Base-by-base conservation (phyloP, 2,329 filamentous ascomycete genomes). In the Microdochium bolleyi region DNA sequence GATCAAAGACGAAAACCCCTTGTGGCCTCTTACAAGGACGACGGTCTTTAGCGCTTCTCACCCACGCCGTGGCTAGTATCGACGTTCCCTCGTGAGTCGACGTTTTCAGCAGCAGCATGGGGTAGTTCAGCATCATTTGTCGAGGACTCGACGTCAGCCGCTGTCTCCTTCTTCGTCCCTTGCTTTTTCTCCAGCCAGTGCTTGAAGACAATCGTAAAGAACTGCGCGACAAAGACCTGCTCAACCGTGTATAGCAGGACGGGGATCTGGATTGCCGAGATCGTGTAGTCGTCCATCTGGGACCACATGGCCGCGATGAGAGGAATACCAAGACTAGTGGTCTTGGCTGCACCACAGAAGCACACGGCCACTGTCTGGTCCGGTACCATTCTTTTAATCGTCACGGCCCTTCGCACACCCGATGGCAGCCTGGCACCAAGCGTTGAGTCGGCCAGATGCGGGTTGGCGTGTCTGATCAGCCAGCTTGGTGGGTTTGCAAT, bases 341-440 rank as follows among this genome's bases (percentile, higher is more conserved):
- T 88, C 67, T 90, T 90, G 14, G 85, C 85, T 0, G 86, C 84
- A 24, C 82, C 84, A 60, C 85, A 88, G 66, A 89, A 89, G 59
- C 85, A 88, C 14, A 88, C 80, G 0, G 87, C 84, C 50, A 89
- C 79, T 0, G 85, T 79, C 59, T 88, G 82, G 54, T 79, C 76
- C 37, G 77, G 77, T 0, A 76, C 69, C 63, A 87, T 73, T 60
- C 76, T 80, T 34, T 74, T 66, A 2, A 77, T 64, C 1, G 75
- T 76, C 1, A 81, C n/a, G 9, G 59, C 61, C 46, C 64, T 65
- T 53, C 64, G 61, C 48, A 69, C 5, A n/a, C 56, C 44, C 0
- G 34, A 25, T 1, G 69, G 70, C 10, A 70, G 57, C 49, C 53
- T 58, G 1, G 49, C 52, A 2, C 58, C 57, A 3, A 64, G 32